Base-by-base conservation (phyloP, 164 flowering plant genomes). In the Piper longum region DNA sequence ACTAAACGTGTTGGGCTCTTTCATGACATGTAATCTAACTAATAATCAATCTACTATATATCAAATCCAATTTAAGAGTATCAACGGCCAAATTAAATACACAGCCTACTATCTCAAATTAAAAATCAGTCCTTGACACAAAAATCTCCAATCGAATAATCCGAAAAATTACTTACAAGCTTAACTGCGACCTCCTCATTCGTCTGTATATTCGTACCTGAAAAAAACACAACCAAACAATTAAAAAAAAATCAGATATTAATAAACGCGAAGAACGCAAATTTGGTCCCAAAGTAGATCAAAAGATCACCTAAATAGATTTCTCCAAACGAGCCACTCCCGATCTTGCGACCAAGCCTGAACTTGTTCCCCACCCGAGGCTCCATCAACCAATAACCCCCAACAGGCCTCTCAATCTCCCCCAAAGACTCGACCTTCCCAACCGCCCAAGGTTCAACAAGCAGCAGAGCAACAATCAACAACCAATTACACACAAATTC, bases 301-400 rank as follows among this genome's bases (percentile, higher is more conserved):
- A 8, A 26, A 26, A 71, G 14, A 48, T 48, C 7, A 48, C 96
- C 96, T 2, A 85, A 77, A 76, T 85, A 87, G 82, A 89, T 89
- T 82, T 89, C 96, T 14, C 96, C 96, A 56, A 87, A 89, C 3
- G 96, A 89, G 17, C 96, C 96, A 74, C 93, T 85, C 44, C 96
- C 96, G 73, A 89, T 87, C 82, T 89, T 89, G 62, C 96, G 82
- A 65, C 96, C 93, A 16, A 89, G 80, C 51, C 89, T 78, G 66
- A 78, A 89, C 78, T 85, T 89, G 74, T 85, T 85, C 61, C 91
- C 91, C 7, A 89, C 91, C 36, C 93, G 89, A 62, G 93, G 86
- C 79, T 89, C 93, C 96, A 89, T 89, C 16, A 17, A 44, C 56
- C 36, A 26, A 26, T 26, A 26, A 26, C 36, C 36, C 36, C 36